Conservation (phyloP, 768 basidiomycete species). For the Kwoniella sp. region DNA sequence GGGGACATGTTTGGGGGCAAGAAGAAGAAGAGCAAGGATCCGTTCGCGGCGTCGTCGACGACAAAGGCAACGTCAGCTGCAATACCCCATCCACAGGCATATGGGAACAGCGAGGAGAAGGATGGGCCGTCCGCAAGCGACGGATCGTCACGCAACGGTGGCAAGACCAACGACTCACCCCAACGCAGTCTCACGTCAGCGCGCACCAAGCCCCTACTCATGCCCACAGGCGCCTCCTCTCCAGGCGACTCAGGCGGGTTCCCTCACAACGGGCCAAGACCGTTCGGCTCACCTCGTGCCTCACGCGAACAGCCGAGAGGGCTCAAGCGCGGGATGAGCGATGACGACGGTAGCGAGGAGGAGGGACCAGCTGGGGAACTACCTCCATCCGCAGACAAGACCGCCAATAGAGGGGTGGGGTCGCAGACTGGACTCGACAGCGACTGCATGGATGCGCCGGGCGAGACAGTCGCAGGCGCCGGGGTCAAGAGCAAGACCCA, state of each 20-base stretch:
- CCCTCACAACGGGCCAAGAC: slow-evolving; percentile 17
- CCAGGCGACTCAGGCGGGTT: slow-evolving; percentile 18
- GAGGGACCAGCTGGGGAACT: background rate
- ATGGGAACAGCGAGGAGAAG: too few relatives aligned
- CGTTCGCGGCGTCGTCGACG: background rate
- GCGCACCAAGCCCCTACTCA: too few relatives aligned
- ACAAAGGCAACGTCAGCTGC: background rate
- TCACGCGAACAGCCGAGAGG: background rate
- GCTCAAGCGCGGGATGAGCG: background rate
- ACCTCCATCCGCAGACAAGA: background rate
- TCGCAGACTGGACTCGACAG: too few relatives aligned
- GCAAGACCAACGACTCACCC: too few relatives aligned
- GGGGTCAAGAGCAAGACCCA: slow-evolving; percentile 10
- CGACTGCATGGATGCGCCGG: too few relatives aligned
- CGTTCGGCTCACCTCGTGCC: slow-evolving; percentile 8
- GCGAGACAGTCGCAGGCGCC: too few relatives aligned
- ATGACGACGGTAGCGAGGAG: background rate
- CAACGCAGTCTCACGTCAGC: too few relatives aligned
- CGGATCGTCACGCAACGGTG: too few relatives aligned
- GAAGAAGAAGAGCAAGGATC: slow-evolving; percentile 25
- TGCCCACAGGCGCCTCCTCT: slow-evolving; percentile 2
- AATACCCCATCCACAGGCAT: too few relatives aligned
- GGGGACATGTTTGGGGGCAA: slow-evolving; percentile 18
- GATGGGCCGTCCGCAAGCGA: too few relatives aligned
- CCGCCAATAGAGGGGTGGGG: background rate